Percentiles rank a stretch among this genome's conserved stretches.
These are phyloP conservation scores for Artemisia argyi DNA, from an alignment of 129 eudicot genomes.

Conservation along the genomic window DNA sequence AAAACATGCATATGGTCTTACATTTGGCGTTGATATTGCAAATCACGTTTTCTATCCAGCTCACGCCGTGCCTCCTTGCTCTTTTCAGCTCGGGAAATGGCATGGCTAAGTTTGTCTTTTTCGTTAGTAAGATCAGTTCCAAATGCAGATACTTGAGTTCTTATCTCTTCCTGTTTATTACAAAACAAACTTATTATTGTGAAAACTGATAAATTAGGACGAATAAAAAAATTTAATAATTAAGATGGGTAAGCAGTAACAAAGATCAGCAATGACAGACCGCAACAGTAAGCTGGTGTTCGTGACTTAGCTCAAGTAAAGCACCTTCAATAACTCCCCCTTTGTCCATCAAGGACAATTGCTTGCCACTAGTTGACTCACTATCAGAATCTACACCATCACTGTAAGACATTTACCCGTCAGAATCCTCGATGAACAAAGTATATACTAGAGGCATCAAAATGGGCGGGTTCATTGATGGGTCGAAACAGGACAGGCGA, in stretches of 20 bases:
- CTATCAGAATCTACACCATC: conserved; percentile 65
- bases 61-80: conserved; percentile 53
- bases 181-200: background rate
- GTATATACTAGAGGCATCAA: background rate
- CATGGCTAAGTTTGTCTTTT: conserved; percentile 54
- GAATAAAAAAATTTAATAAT: background rate
- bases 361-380: conserved; percentile 35
- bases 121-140: conserved; percentile 60
- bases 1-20: conserved; percentile 37
- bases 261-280: conserved; percentile 42
- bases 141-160: conserved; percentile 58
- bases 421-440: conserved; percentile 18
- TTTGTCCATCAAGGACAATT: conserved; percentile 62
- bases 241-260: conserved; percentile 12
- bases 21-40: conserved; percentile 86
- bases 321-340: conserved; percentile 79
- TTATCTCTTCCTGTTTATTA: conserved; percentile 65
- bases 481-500: background rate
- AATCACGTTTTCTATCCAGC: conserved; percentile 73
- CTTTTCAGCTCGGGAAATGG: conserved; percentile 59
- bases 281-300: conserved; percentile 64
- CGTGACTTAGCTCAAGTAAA: conserved; percentile 64
- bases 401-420: conserved; percentile 27
- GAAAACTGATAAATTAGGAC: background rate
- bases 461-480: background rate